Evolutionary conservation across 2,329 filamentous ascomycete species (phyloP).

Genomic region (Macrophomina tecta): DNA sequence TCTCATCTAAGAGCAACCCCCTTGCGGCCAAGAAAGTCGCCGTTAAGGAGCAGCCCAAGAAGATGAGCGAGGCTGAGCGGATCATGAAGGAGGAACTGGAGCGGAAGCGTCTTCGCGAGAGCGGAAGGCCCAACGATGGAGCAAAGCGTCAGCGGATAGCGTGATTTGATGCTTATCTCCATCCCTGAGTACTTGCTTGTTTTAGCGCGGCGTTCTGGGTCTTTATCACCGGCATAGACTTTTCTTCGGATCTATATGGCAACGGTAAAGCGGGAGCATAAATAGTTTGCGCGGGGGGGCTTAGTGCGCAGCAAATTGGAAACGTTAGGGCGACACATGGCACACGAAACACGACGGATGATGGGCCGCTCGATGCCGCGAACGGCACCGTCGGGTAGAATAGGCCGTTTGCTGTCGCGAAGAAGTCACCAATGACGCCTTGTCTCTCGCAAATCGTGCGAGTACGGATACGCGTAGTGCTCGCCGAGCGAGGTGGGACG

Average conservation of each 20-base stretch:
- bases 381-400: neutral
- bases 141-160: slow-evolving; percentile 24
- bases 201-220: slow-evolving; percentile 15
- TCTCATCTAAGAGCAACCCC: slow-evolving; percentile 66
- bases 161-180: neutral
- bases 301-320: neutral
- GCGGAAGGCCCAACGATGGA: neutral
- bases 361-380: neutral
- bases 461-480: slow-evolving; percentile 12
- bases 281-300: neutral
- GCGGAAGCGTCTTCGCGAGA: slow-evolving; percentile 45
- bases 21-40: slow-evolving; percentile 69
- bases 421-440: neutral
- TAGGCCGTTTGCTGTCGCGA: slow-evolving; percentile 7
- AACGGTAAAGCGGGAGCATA: neutral
- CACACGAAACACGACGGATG: neutral
- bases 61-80: slow-evolving; percentile 84
- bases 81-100: slow-evolving; percentile 75
- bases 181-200: neutral
- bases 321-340: neutral
- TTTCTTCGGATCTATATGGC: neutral
- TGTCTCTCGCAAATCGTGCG: slow-evolving; percentile 10
- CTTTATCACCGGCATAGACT: neutral
- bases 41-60: slow-evolving; percentile 68
- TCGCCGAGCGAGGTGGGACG: neutral